Base-by-base conservation (phyloP, 148 eudicot species). In the Beta vulgaris region DNA sequence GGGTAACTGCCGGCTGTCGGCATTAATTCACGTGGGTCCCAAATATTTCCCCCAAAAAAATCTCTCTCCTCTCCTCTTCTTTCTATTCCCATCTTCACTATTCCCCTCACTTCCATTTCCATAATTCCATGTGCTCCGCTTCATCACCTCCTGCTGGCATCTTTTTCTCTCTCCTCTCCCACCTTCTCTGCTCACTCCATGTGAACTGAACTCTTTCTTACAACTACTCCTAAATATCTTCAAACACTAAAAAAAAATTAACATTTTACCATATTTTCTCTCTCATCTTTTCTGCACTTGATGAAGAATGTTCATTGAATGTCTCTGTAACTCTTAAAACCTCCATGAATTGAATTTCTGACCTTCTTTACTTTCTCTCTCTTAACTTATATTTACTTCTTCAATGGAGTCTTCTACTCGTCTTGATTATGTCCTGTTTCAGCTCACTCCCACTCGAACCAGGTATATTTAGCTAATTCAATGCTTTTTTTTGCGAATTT, bases 391-490 rank as follows among this genome's bases (percentile, higher is more conserved):
- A 3, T 32, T 28, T 34, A 0, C 18, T n/a, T n/a, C 16, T 55
- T 68, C 40, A 36, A 92, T 92, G 97, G 95, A 92, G 63, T 77
- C 90, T 3, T 64, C 74, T 66, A 78, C 90, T 76, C 85, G 77
- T 37, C 88, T 92, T 2, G 97, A 90, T 78, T 79, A 86, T 59
- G 89, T 87, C 57, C 82, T 92, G 43, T 92, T 92, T 83, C 97
- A 90, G 68, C 91, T 92, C 64, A 92, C 97, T 25, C 97, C 97
- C 1, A 92, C 97, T 1, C 82, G 97, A 74, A 92, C 97, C 34
- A 92, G 97, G 97, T 90, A 16, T 8, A 35, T 19, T 43, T n/a
- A 19, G 13, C 10, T 40, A 8, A 6, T 37, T 58, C 6, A 0
- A 18, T 61, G n/a, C 62, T 43, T 32, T 61, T 39, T 42, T 73